These are phyloP conservation scores for Candida ipomoeae DNA, from an alignment of 805 yeast species.

Conservation along the genomic window DNA sequence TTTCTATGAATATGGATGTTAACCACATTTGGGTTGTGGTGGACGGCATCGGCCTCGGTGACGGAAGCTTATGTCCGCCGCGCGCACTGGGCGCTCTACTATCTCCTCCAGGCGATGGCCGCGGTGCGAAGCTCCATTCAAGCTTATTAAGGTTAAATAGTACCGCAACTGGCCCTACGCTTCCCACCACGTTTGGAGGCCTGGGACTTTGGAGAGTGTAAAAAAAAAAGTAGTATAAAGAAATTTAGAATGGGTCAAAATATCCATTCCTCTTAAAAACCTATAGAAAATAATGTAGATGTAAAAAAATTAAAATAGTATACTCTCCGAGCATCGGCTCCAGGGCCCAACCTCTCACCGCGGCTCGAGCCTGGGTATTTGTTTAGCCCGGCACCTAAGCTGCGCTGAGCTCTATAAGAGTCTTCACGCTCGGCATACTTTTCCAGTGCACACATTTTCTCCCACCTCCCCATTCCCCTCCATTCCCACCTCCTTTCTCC, in stretches of 20 bases:
- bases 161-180: too few relatives aligned
- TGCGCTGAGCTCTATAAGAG: not conserved
- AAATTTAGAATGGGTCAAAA: too few relatives aligned
- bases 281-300: too few relatives aligned
- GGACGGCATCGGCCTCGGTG: not conserved
- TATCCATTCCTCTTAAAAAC: too few relatives aligned
- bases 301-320: too few relatives aligned
- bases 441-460: too few relatives aligned
- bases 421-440: not conserved
- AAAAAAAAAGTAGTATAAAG: not conserved
- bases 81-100: not conserved
- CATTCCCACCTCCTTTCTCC: not conserved
- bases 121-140: too few relatives aligned
- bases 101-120: not conserved
- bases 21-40: too few relatives aligned
- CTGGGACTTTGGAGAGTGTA: not conserved
- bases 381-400: constrained; percentile 1
- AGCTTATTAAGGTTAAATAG: too few relatives aligned
- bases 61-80: not conserved
- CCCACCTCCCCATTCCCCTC: not conserved
- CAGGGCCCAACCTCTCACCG: not conserved
- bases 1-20: too few relatives aligned
- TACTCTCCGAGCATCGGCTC: not conserved
- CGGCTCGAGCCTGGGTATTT: not conserved
- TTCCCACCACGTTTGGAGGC: not conserved